phyloP scores from a whole-genome alignment of 495 filamentous ascomycete species.

The Aspergillus ellipticus region DNA sequence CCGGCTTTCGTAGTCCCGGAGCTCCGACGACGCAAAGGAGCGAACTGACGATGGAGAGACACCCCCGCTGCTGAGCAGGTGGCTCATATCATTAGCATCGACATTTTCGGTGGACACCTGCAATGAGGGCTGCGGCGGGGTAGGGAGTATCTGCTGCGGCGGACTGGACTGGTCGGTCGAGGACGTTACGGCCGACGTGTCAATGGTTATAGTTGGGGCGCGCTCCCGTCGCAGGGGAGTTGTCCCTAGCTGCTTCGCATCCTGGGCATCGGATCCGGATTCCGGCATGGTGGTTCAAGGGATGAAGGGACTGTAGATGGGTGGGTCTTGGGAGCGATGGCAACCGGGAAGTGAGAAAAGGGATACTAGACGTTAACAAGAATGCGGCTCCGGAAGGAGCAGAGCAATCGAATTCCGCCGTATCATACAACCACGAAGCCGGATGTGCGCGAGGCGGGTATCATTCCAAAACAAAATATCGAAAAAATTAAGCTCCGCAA shows the following conservation, averaged over 20 bases:
- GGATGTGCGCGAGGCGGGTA: constrained; percentile 2
- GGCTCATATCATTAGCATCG: constrained; percentile 35
- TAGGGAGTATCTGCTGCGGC: constrained; percentile 26
- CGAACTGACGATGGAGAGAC: constrained; percentile 54
- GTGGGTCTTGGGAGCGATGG: constrained; percentile 16
- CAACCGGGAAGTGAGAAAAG: constrained; percentile 6
- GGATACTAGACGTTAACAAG: constrained; percentile 18
- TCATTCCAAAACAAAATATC: constrained; percentile 2
- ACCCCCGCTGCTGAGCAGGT: constrained; percentile 40
- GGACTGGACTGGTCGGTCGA: constrained; percentile 20
- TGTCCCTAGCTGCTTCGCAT: constrained; percentile 23
- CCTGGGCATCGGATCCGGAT: constrained; percentile 23
- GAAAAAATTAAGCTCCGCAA: background rate
- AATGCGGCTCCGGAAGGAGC: constrained; percentile 22
- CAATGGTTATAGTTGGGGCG: constrained; percentile 70
- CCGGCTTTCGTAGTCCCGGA: constrained; percentile 66
- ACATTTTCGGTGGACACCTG: constrained; percentile 43
- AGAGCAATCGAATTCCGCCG: constrained; percentile 4
- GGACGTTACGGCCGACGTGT: constrained; percentile 62
- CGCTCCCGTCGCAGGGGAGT: constrained; percentile 42
- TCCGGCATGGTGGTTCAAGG: constrained; percentile 34
- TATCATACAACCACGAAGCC: constrained; percentile 12
- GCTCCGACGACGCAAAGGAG: constrained; percentile 66
- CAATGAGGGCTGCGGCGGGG: constrained; percentile 42
- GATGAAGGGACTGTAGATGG: constrained; percentile 2